These are phyloP conservation scores for Omphalea diandra DNA, from an alignment of 441 rosid genomes.

Conservation along the genomic window DNA sequence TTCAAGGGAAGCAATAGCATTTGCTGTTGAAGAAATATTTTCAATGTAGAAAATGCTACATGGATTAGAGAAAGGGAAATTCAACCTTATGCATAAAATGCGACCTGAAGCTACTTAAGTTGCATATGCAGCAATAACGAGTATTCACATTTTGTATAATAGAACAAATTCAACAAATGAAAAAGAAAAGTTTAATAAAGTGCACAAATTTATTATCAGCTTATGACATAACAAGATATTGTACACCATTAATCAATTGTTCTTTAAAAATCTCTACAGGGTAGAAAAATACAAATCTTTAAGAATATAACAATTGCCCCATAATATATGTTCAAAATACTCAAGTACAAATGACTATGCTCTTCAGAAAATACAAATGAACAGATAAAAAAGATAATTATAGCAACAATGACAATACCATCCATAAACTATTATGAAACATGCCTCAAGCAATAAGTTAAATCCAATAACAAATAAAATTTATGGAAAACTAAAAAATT, in stretches of 20 bases:
- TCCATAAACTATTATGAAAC: background rate
- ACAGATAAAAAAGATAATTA: background rate
- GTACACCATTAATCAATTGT: background rate
- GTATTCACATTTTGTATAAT: background rate
- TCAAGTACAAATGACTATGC: too few species aligned
- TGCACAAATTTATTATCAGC: background rate
- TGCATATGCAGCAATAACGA: background rate
- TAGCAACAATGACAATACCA: background rate
- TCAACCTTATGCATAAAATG: background rate
- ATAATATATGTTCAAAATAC: too few species aligned
- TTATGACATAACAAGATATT: background rate
- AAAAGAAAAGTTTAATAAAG: background rate
- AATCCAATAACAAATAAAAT: background rate
- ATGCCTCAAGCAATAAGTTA: background rate
- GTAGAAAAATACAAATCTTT: background rate
- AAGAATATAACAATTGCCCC: background rate
- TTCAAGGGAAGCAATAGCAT: too few species aligned
- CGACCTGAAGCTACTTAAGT: background rate
- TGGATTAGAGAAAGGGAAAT: background rate
- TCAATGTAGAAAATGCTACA: background rate
- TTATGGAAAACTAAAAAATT: constrained; percentile 6
- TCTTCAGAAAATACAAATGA: background rate
- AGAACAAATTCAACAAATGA: background rate
- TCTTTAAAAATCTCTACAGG: background rate
- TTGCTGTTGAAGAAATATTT: too few species aligned